Conservation (phyloP, 2,329 filamentous ascomycete species). For the Ophiostoma quercus region DNA sequence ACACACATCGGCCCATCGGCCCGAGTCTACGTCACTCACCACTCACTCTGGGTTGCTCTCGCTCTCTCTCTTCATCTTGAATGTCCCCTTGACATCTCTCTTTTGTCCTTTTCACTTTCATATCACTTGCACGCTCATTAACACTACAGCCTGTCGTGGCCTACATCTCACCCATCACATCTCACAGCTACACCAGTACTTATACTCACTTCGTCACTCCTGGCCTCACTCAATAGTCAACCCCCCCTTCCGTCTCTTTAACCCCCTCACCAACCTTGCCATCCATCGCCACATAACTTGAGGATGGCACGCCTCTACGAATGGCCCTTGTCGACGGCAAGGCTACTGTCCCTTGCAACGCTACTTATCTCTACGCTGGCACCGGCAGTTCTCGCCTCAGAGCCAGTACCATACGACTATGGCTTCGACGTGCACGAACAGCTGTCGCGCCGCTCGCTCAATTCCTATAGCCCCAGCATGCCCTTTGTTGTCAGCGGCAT, state of each 20-base stretch:
- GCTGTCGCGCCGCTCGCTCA: constrained; percentile 40
- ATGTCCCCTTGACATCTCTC: background rate
- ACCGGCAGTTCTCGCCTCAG: constrained; percentile 6
- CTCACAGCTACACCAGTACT: background rate
- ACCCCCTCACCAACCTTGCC: too few relatives aligned
- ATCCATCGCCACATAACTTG: background rate
- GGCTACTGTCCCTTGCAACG: background rate
- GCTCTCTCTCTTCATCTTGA: background rate
- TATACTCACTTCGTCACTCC: background rate
- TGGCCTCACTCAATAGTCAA: background rate
- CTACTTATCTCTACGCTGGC: background rate
- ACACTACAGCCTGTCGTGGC: background rate
- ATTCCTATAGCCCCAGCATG: constrained; percentile 23
- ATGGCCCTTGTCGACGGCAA: constrained; percentile 1
- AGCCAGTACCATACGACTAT: constrained; percentile 45
- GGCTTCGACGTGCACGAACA: constrained; percentile 40
- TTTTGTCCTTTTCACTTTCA: background rate
- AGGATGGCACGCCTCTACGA: background rate
- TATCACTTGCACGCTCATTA: background rate
- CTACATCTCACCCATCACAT: background rate
- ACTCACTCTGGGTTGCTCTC: background rate
- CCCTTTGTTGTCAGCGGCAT: constrained; percentile 40
- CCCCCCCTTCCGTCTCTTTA: background rate
- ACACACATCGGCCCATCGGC: background rate
- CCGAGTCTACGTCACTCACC: background rate